A percentile compares a stretch with the other conserved stretches of the same genome.
These are phyloP conservation scores for Pleurostoma richardsiae DNA, from an alignment of 2,329 filamentous ascomycete species.

Conservation along the genomic window DNA sequence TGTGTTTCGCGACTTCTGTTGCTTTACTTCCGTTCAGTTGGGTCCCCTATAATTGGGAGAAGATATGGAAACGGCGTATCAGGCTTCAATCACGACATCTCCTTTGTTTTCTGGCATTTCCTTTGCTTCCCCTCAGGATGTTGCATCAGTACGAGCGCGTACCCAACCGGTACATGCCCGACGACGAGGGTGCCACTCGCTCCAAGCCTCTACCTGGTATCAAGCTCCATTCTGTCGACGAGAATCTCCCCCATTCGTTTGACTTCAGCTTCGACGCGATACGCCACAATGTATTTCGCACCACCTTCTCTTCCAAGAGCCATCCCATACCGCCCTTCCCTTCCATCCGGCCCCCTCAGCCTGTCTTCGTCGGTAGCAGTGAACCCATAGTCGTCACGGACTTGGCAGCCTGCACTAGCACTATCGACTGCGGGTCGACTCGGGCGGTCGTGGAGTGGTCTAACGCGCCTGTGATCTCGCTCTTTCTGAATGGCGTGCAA, in stretches of 20 bases:
- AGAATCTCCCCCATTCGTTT: constrained; percentile 30
- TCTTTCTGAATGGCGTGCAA: constrained; percentile 43
- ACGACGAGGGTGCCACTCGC: constrained; percentile 3
- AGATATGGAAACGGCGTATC: too few species aligned
- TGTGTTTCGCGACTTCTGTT: too few species aligned
- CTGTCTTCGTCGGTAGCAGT: constrained; percentile 23
- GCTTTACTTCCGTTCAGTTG: too few species aligned
- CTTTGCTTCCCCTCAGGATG: constrained; percentile 12
- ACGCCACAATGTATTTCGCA: constrained; percentile 59
- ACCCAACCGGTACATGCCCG: constrained; percentile 17
- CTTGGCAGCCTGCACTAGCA: constrained; percentile 25
- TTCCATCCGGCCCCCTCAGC: constrained; percentile 42
- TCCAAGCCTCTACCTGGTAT: constrained; percentile 20
- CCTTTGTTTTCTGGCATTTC: too few species aligned
- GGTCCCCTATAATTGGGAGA: too few species aligned
- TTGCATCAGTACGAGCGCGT: constrained; percentile 14
- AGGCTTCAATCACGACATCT: too few species aligned
- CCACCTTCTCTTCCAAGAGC: constrained; percentile 56
- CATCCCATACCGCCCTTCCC: constrained; percentile 64
- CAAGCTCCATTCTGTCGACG: constrained; percentile 33
- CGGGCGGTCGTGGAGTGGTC: constrained; percentile 55
- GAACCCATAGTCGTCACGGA: constrained; percentile 23
- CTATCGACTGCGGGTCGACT: constrained; percentile 41
- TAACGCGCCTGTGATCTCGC: constrained; percentile 49
- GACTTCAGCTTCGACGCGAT: constrained; percentile 60